Conservation (phyloP, 1,284 basidiomycete species). For the Pascua sp. region DNA sequence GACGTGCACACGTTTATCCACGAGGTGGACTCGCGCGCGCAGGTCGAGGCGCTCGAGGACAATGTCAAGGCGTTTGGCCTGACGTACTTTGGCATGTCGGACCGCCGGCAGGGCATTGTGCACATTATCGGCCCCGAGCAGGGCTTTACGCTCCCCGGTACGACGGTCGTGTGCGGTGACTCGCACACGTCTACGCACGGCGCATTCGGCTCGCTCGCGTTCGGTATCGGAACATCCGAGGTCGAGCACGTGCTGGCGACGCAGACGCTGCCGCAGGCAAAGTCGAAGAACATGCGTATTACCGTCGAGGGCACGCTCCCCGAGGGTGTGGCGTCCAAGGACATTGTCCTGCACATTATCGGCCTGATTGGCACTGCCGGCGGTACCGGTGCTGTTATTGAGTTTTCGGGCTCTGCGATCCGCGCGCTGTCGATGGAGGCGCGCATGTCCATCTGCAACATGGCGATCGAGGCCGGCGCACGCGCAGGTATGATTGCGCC, state of each 20-base stretch:
- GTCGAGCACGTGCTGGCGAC: conserved; percentile 97
- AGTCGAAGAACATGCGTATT: conserved; percentile 94
- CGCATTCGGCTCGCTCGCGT: conserved; percentile 91
- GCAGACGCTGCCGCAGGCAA: conserved; percentile 85
- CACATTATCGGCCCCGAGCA: conserved; percentile 96
- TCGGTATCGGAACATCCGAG: conserved; percentile 94
- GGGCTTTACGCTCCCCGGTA: conserved; percentile 92
- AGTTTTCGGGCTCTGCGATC: conserved; percentile 89
- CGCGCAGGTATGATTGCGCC: conserved; percentile 94
- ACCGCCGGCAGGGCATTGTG: conserved; percentile 89
- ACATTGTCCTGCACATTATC: conserved; percentile 92
- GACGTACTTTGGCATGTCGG: conserved; percentile 91
- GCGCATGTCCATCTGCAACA: conserved; percentile 95
- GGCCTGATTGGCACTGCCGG: conserved; percentile 91
- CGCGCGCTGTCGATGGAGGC: conserved; percentile 91
- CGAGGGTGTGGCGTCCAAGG: conserved; percentile 89
- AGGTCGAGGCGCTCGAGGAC: conserved; percentile 84
- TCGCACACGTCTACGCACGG: conserved; percentile 70
- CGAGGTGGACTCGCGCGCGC: conserved; percentile 87
- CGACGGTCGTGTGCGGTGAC: conserved; percentile 93
- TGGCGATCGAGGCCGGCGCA: conserved; percentile 96
- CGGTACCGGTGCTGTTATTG: conserved; percentile 88
- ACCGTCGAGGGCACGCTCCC: conserved; percentile 79
- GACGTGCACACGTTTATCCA: conserved; percentile 72
- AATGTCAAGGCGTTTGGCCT: conserved; percentile 94